phyloP scores from a whole-genome alignment of 140 eudicot genomes.

The Cichorium intybus region DNA sequence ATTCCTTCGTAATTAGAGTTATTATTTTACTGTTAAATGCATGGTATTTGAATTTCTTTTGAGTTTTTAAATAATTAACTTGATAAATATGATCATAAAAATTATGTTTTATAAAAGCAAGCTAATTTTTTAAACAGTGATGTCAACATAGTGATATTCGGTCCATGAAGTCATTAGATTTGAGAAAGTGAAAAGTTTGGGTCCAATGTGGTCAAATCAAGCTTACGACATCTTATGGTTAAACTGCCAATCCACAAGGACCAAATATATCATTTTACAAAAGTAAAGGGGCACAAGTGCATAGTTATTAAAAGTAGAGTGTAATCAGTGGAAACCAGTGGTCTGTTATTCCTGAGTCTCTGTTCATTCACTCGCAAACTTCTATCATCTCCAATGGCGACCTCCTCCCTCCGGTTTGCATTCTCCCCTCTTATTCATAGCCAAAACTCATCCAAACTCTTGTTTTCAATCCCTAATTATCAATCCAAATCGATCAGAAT shows the following conservation, averaged over 20 bases:
- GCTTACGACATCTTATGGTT: neutral
- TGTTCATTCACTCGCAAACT: slow-evolving; percentile 7
- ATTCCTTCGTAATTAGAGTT: neutral
- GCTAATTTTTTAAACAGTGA: neutral
- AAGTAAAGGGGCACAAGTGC: slow-evolving; percentile 7
- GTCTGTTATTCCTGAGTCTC: too few species aligned
- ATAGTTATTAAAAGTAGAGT: neutral
- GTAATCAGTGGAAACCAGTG: slow-evolving; percentile 11
- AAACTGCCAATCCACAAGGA: neutral
- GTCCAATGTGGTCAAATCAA: neutral
- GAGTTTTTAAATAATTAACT: too few species aligned
- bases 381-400: slow-evolving; percentile 38
- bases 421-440: slow-evolving; percentile 35
- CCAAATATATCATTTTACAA: neutral
- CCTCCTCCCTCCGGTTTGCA: slow-evolving; percentile 36
- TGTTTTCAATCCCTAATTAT: slow-evolving; percentile 26
- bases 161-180: too few species aligned
- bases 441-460: slow-evolving; percentile 26
- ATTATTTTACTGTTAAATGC: neutral
- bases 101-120: neutral
- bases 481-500: slow-evolving; percentile 20
- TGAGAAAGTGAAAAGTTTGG: too few species aligned
- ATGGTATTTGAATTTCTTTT: neutral
- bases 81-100: neutral
- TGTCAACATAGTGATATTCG: too few species aligned